Base-by-base conservation (phyloP, 495 filamentous ascomycete species). In the Annulohypoxylon stygium region DNA sequence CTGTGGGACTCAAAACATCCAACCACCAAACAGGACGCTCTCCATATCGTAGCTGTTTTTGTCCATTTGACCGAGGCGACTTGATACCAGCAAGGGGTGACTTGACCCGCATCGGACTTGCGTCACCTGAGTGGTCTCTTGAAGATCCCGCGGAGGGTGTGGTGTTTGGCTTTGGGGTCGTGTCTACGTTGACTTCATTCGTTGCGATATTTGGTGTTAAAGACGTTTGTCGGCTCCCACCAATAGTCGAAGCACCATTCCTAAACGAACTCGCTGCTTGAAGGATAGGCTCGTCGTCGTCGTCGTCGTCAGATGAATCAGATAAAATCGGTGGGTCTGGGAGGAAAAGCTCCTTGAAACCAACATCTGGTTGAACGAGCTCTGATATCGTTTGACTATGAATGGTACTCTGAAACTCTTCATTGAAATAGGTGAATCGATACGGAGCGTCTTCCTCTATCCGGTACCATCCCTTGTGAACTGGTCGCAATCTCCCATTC, bases 351-450 rank as follows among this genome's bases (percentile, higher is more conserved):
- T 97, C 93, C 65, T 83, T 84, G 80, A 99, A 99, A 53, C 87
- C 92, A 66, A 88, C 85, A 2, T 93, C 96, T 0, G 93, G 92
- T 66, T 96, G 94, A 2, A 95, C 86, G 30, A 99, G 85, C 76
- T 97, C 96, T 10, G 93, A 96, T 54, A 99, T 95, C 0, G 92
- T 97, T 78, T 97, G 94, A 20, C 93, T 94, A 78, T 98, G 96
- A 70, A 98, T 96, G 0, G 96, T 98, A 75, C 91, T 94, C 54
- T 91, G 90, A 67, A 98, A 93, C 70, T 97, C 93, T 75, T 98
- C 96, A 78, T 97, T 98, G 85, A 99, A 99, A 76, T 99, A 99
- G 2, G 96, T 99, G 78, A 97, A 98, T 48, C 96, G 89, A 77
- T 97, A 99, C 0, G 96, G 96, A 0, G 90, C 90, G 59, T 97